Conservation (phyloP, 768 basidiomycete species). For the Galerina sulciceps region DNA sequence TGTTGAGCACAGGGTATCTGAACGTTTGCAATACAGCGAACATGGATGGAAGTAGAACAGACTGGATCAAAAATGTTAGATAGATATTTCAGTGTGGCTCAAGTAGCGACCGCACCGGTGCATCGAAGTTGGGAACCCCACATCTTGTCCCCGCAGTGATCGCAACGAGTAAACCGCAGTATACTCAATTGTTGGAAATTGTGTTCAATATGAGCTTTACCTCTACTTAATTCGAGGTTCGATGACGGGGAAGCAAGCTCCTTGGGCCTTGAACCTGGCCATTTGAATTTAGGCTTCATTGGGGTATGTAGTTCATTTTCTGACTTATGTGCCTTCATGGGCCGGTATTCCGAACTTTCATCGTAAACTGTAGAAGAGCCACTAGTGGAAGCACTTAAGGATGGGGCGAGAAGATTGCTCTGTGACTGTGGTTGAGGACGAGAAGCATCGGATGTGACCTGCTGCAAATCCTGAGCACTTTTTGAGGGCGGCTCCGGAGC, state of each 20-base stretch:
- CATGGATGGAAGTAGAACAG: constrained; percentile 87
- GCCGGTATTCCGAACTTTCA: constrained; percentile 44
- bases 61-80: constrained; percentile 43
- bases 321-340: constrained; percentile 42
- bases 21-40: constrained; percentile 78
- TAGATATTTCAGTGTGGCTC: background rate
- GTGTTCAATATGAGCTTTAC: constrained; percentile 61
- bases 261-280: constrained; percentile 63
- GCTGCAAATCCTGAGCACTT: constrained; percentile 20
- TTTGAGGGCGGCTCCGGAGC: constrained; percentile 41
- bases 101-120: constrained; percentile 60
- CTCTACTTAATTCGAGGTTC: constrained; percentile 36
- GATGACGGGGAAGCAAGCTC: constrained; percentile 39
- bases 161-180: constrained; percentile 88
- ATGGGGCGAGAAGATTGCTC: constrained; percentile 36
- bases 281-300: constrained; percentile 69
- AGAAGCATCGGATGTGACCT: constrained; percentile 32
- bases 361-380: constrained; percentile 54
- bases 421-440: constrained; percentile 31
- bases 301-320: constrained; percentile 54
- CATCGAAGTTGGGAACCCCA: constrained; percentile 98
- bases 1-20: constrained; percentile 69
- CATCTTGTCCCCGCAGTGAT: constrained; percentile 97
- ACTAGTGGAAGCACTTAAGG: constrained; percentile 47
- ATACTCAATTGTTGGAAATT: constrained; percentile 89